Evolutionary conservation across 2,329 filamentous ascomycete genomes (phyloP).

Genomic region (Macrophomina phaseolina): DNA sequence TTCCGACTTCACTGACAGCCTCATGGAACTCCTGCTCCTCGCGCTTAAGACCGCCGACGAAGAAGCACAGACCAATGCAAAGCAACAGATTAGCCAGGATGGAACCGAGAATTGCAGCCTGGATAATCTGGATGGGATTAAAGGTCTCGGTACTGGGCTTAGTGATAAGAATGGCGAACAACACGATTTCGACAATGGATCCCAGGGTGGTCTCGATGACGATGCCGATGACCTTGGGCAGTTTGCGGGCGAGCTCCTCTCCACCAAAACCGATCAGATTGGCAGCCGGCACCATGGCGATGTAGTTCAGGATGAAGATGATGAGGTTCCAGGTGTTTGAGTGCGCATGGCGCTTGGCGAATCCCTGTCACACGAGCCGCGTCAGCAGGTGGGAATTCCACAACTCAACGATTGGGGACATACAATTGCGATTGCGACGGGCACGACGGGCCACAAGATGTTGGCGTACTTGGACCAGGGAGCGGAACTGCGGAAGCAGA

Average conservation of each 20-base stretch:
- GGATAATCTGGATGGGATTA: conserved; percentile 67
- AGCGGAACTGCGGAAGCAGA: conserved; percentile 69
- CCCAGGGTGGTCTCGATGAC: conserved; percentile 66
- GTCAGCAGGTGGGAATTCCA: conserved; percentile 30
- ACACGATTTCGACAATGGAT: conserved; percentile 78
- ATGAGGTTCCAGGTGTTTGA: conserved; percentile 47
- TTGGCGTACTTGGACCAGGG: conserved; percentile 69
- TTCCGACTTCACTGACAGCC: conserved; percentile 79
- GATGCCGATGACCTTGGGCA: conserved; percentile 74
- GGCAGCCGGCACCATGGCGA: conserved; percentile 78
- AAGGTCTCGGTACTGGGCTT: conserved; percentile 42
- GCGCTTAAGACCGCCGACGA: conserved; percentile 72
- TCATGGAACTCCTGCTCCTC: conserved; percentile 75
- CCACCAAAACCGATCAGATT: conserved; percentile 78
- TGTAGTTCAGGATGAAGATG: conserved; percentile 73
- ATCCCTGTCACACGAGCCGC: conserved; percentile 45
- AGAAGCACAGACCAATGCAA: conserved; percentile 81
- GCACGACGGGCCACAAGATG: conserved; percentile 76
- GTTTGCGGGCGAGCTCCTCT: conserved; percentile 73
- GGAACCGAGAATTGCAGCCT: conserved; percentile 82
- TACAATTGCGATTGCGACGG: conserved; percentile 71
- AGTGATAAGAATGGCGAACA: conserved; percentile 77
- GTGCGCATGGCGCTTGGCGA: conserved; percentile 61
- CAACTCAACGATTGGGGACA: conserved; percentile 23
- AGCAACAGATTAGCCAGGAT: conserved; percentile 82